These are phyloP conservation scores for Neurospora sp. DNA, from an alignment of 495 filamentous ascomycete genomes.

Conservation along the genomic window DNA sequence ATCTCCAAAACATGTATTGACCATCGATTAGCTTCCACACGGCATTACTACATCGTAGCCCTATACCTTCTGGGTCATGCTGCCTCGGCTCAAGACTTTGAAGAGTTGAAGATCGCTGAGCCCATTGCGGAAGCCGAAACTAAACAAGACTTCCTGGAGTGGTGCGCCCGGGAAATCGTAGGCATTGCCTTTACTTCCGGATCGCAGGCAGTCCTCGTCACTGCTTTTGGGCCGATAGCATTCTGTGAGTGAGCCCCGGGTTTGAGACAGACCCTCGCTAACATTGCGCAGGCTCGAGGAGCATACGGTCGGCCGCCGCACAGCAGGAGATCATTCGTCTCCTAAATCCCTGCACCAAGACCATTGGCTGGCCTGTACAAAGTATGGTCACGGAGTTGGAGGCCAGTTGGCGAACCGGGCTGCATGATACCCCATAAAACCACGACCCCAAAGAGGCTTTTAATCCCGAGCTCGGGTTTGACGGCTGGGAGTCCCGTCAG, in stretches of 20 bases:
- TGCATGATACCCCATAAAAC: neutral
- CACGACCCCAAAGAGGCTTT: neutral
- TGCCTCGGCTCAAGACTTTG: no score
- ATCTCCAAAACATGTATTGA: no score
- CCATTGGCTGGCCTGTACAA: slow-evolving; percentile 20
- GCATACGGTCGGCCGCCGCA: slow-evolving; percentile 12
- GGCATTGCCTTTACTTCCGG: slow-evolving; percentile 27
- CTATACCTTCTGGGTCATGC: no score
- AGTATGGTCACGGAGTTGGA: neutral
- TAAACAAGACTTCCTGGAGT: slow-evolving; percentile 13
- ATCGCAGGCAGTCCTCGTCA: slow-evolving; percentile 24
- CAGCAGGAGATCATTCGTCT: slow-evolving; percentile 10
- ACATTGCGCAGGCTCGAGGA: slow-evolving; percentile 7
- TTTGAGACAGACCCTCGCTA: neutral
- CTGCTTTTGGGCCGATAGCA: slow-evolving; percentile 29
- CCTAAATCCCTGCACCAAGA: slow-evolving; percentile 6
- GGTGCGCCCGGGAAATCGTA: slow-evolving; percentile 20
- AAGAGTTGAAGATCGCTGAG: no score
- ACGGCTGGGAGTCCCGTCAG: neutral
- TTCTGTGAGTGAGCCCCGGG: slow-evolving; percentile 21
- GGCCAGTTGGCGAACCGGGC: neutral
- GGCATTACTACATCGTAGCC: no score
- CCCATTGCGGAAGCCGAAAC: no score
- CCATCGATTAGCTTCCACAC: no score
- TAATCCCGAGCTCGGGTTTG: neutral